A percentile compares a stretch with the other conserved stretches of the same genome.
Conservation (phyloP, 192 early-diverging fungal species). For the Coemansia sp. region DNA sequence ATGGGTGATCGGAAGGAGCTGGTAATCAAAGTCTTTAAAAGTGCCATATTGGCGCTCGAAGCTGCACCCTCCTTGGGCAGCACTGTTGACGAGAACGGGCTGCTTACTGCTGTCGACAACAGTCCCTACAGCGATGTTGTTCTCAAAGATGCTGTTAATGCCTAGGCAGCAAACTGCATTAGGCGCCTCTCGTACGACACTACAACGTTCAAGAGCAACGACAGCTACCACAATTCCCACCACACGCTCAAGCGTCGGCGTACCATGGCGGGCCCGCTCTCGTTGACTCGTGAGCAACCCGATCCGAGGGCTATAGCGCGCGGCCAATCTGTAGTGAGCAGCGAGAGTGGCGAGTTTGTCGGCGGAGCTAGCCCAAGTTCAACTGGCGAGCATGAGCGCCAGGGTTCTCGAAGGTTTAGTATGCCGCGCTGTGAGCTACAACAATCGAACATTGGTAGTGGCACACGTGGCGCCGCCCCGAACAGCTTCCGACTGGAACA, state of each 20-base stretch:
- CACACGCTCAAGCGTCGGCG: constrained; percentile 1
- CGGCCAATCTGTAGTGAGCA: neutral
- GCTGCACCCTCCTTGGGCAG: neutral
- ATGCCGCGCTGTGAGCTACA: neutral
- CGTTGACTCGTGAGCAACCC: neutral
- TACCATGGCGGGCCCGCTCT: neutral
- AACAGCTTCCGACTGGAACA: neutral
- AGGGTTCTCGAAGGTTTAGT: neutral
- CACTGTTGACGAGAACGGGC: neutral
- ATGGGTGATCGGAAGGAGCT: neutral
- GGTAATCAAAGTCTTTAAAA: neutral
- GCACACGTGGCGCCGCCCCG: neutral
- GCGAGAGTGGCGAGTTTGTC: neutral
- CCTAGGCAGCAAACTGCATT: neutral
- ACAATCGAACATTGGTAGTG: neutral
- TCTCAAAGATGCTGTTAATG: neutral
- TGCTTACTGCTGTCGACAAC: constrained; percentile 1
- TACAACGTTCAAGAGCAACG: neutral
- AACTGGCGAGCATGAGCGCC: neutral
- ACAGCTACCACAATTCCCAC: too few relatives aligned
- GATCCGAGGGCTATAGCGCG: neutral
- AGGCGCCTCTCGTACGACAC: neutral
- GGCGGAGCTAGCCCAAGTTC: neutral
- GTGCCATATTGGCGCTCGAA: constrained; percentile 4
- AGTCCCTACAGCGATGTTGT: neutral